phyloP scores from a whole-genome alignment of 2,329 filamentous ascomycete species.

The Beauveria asiatica region DNA sequence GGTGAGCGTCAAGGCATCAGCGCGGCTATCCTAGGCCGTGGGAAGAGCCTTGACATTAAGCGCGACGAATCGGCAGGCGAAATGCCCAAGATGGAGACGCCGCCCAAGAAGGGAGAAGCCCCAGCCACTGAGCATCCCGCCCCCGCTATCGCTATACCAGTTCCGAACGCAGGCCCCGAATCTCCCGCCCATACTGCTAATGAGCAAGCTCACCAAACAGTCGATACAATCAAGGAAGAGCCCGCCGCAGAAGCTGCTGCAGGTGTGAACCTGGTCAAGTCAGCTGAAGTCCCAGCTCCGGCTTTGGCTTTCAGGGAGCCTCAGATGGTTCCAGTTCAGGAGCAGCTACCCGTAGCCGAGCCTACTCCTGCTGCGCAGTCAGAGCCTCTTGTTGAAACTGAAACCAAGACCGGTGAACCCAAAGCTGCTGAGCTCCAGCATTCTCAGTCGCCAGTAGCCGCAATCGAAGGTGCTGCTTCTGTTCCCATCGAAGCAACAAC shows the following conservation, averaged over 20 bases:
- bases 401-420: not conserved
- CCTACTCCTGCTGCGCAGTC: not conserved
- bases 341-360: not conserved
- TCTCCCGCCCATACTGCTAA: not conserved
- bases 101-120: conserved; percentile 12
- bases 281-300: not conserved
- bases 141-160: not conserved
- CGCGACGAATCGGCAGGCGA: conserved; percentile 24
- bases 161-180: not conserved
- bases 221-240: conserved; percentile 11
- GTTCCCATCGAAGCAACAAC: not conserved
- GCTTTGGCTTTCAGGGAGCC: not conserved
- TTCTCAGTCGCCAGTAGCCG: not conserved
- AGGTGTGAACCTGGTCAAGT: not conserved
- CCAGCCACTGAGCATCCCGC: not conserved
- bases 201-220: not conserved
- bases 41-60: conserved; percentile 41
- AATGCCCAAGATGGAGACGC: not conserved
- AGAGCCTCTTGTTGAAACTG: not conserved
- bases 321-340: not conserved
- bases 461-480: not conserved
- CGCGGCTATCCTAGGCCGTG: conserved; percentile 28
- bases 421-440: not conserved
- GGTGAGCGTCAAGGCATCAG: conserved; percentile 21
- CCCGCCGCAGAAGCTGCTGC: not conserved